Percentiles rank a stretch among this genome's conserved stretches.
Evolutionary conservation across 2,329 filamentous ascomycete genomes (phyloP).

Genomic region (Exophiala xenobiotica): DNA sequence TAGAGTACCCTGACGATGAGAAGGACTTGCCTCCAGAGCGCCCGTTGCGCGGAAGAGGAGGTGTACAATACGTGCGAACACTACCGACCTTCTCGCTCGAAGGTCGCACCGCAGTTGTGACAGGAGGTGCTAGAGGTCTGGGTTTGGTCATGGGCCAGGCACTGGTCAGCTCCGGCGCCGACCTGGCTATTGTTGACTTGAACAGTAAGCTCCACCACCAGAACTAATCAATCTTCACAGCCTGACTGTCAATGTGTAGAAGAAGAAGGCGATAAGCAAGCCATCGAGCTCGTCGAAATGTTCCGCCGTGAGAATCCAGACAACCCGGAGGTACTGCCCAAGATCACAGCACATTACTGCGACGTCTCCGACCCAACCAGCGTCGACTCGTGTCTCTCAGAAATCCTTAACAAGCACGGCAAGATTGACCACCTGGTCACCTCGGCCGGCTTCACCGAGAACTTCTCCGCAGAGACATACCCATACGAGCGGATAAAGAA

Average conservation of each 20-base stretch:
- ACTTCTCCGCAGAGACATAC: constrained; percentile 88
- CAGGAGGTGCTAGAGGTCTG: constrained; percentile 83
- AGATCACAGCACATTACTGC: constrained; percentile 84
- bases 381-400: constrained; percentile 70
- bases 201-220: constrained; percentile 62
- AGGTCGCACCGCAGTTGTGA: constrained; percentile 78
- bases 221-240: not conserved
- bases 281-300: constrained; percentile 67
- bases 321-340: constrained; percentile 69
- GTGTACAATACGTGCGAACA: constrained; percentile 79
- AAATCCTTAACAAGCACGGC: constrained; percentile 69
- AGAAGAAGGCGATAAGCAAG: constrained; percentile 79
- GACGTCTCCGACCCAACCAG: constrained; percentile 81
- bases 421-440: constrained; percentile 91
- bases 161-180: constrained; percentile 80
- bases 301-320: constrained; percentile 63
- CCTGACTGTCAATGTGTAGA: constrained; percentile 51
- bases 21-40: constrained; percentile 67
- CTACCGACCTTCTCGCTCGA: constrained; percentile 84
- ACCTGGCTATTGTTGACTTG: constrained; percentile 89
- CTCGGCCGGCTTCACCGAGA: constrained; percentile 95
- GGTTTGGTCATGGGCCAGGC: constrained; percentile 92
- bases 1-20: constrained; percentile 74
- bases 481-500: constrained; percentile 88
- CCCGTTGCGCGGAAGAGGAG: constrained; percentile 73